Conservation (phyloP, 1,284 basidiomycete genomes). For the Cryptococcus deneoformans region DNA sequence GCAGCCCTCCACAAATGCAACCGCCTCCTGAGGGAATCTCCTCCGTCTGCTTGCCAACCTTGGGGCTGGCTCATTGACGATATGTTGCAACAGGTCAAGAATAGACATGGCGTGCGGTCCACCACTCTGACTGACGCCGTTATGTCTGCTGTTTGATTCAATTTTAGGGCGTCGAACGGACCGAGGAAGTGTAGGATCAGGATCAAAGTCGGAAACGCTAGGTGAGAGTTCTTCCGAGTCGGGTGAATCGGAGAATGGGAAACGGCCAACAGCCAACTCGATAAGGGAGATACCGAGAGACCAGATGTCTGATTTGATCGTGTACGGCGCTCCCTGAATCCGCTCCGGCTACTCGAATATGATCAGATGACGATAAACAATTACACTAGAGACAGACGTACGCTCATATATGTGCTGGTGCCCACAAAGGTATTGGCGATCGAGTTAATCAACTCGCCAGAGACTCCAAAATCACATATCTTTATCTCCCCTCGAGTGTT, state of each 20-base stretch:
- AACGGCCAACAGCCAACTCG: conserved; percentile 88
- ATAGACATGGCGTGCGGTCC: conserved; percentile 91
- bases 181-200: conserved; percentile 43
- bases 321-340: conserved; percentile 96
- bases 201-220: conserved; percentile 25
- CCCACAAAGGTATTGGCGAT: conserved; percentile 99
- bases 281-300: conserved; percentile 93
- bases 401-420: conserved; percentile 98
- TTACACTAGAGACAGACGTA: conserved; percentile 54
- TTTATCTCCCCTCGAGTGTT: conserved; percentile 95
- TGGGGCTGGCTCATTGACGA: conserved; percentile 94
- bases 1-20: conserved; percentile 77
- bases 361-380: background rate
- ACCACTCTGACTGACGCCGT: conserved; percentile 75
- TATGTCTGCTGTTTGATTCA: conserved; percentile 51
- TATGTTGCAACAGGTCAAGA: conserved; percentile 92
- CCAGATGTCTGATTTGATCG: conserved; percentile 98
- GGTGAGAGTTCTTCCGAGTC: conserved; percentile 53
- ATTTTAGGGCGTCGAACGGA: conserved; percentile 30
- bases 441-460: conserved; percentile 96
- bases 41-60: conserved; percentile 56
- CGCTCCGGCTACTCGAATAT: conserved; percentile 76
- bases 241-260: conserved; percentile 79
- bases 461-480: conserved; percentile 98
- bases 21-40: conserved; percentile 63